A percentile compares a stretch with the other conserved stretches of the same genome.
phyloP scores from a whole-genome alignment of 192 early-diverging fungal genomes.

The Obelidium mucronatum region DNA sequence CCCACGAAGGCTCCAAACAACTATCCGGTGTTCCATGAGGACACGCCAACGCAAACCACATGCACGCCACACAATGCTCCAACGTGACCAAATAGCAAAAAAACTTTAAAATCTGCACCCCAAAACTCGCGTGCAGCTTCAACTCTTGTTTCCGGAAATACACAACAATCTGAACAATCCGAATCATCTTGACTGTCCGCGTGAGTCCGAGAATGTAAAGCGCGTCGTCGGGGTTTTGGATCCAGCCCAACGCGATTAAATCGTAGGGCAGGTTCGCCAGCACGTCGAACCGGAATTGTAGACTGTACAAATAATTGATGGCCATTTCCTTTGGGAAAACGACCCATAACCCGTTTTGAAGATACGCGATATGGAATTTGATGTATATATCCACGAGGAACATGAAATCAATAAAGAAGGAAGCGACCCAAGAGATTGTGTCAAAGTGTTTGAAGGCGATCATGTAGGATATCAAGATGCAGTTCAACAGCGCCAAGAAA shows the following conservation, averaged over 20 bases:
- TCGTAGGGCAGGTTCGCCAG: slow-evolving; percentile 54
- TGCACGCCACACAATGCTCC: slow-evolving; percentile 52
- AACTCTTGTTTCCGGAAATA: slow-evolving; percentile 53
- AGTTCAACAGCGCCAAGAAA: slow-evolving; percentile 47
- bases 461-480: slow-evolving; percentile 55
- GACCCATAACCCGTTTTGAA: slow-evolving; percentile 60
- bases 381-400: slow-evolving; percentile 58
- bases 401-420: slow-evolving; percentile 52
- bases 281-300: slow-evolving; percentile 56
- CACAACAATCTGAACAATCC: slow-evolving; percentile 44
- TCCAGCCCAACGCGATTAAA: slow-evolving; percentile 51
- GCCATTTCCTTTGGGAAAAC: slow-evolving; percentile 64
- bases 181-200: slow-evolving; percentile 51
- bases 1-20: slow-evolving; percentile 50
- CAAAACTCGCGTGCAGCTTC: slow-evolving; percentile 54
- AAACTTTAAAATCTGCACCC: slow-evolving; percentile 56
- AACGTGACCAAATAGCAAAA: slow-evolving; percentile 45
- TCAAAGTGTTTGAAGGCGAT: slow-evolving; percentile 56
- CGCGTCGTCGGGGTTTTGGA: not conserved
- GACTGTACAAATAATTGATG: slow-evolving; percentile 49
- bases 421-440: slow-evolving; percentile 39
- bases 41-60: slow-evolving; percentile 57
- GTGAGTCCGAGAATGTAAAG: slow-evolving; percentile 40
- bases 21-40: slow-evolving; percentile 26
- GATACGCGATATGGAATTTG: slow-evolving; percentile 61